Conservation (phyloP, 192 early-diverging fungal species). For the Obelidium mucronatum region DNA sequence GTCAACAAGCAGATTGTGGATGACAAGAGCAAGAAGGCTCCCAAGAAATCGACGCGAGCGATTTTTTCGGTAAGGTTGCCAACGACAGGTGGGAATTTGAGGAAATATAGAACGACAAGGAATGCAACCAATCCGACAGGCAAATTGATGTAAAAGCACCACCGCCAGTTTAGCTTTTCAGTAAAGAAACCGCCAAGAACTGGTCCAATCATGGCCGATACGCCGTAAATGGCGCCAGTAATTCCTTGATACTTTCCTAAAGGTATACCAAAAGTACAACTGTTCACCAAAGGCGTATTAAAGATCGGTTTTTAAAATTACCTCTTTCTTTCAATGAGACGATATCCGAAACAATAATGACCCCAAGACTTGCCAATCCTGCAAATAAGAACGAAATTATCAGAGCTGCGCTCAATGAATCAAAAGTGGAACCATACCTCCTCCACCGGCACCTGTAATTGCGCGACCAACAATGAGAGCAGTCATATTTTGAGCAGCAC, state of each 20-base stretch:
- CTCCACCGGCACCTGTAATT: conserved; percentile 9
- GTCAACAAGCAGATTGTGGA: conserved; percentile 23
- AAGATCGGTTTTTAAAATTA: conserved; percentile 63
- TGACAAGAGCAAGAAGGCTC: conserved; percentile 40
- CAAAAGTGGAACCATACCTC: too few relatives aligned
- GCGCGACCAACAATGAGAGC: conserved; percentile 74
- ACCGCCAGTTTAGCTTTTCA: conserved; percentile 45
- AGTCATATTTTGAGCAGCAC: conserved; percentile 13
- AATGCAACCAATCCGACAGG: conserved; percentile 79
- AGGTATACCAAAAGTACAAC: conserved; percentile 84
- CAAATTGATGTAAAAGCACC: conserved; percentile 74
- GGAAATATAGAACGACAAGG: conserved; percentile 59
- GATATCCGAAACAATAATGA: conserved; percentile 85
- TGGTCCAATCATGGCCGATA: too few relatives aligned
- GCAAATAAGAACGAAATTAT: too few relatives aligned
- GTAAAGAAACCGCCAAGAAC: too few relatives aligned
- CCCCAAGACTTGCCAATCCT: too few relatives aligned
- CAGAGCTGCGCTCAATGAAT: not conserved
- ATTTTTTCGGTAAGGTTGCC: conserved; percentile 65
- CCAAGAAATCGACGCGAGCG: conserved; percentile 70
- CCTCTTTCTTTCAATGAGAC: conserved; percentile 61
- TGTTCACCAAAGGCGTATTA: conserved; percentile 72
- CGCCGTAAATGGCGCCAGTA: too few relatives aligned
- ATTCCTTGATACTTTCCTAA: too few relatives aligned
- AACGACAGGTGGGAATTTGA: conserved; percentile 62